These are phyloP conservation scores for Pichia sp. DNA, from an alignment of 1,139 yeast species.

Conservation along the genomic window DNA sequence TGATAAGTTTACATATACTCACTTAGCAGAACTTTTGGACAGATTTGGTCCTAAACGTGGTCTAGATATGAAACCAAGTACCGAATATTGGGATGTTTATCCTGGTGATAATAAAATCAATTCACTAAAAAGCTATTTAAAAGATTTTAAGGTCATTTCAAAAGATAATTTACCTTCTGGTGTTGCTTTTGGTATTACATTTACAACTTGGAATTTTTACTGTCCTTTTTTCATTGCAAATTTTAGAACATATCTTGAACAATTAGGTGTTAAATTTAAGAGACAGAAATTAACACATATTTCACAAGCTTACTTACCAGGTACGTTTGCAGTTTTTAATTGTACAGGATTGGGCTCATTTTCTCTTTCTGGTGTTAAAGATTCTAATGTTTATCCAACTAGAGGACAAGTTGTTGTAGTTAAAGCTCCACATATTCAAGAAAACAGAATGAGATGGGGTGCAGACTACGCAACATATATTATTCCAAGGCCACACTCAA, in stretches of 20 bases:
- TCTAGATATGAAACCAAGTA: constrained; percentile 45
- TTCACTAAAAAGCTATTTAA: constrained; percentile 41
- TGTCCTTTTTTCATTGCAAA: constrained; percentile 51
- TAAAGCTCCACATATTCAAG: constrained; percentile 48
- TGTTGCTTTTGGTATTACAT: constrained; percentile 46
- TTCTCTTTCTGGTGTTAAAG: constrained; percentile 51
- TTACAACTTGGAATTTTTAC: constrained; percentile 59
- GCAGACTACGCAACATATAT: constrained; percentile 53
- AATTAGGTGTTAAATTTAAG: constrained; percentile 43
- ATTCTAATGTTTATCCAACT: constrained; percentile 49
- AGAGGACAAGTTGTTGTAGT: constrained; percentile 66
- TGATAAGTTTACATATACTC: constrained; percentile 51
- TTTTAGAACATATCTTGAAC: constrained; percentile 37
- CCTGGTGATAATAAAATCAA: constrained; percentile 40
- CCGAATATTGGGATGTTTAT: constrained; percentile 47
- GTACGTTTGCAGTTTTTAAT: constrained; percentile 49
- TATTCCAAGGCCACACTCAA: constrained; percentile 60
- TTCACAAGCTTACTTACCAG: constrained; percentile 41
- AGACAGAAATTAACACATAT: constrained; percentile 44
- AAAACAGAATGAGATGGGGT: constrained; percentile 47
- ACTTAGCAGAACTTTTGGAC: constrained; percentile 37
- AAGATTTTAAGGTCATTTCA: constrained; percentile 35
- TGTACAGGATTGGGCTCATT: constrained; percentile 68
- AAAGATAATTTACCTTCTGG: constrained; percentile 39
- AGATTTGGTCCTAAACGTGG: constrained; percentile 48